A percentile compares a stretch with the other conserved stretches of the same genome.
These are phyloP conservation scores for Candida rishiriensis DNA, from an alignment of 805 yeast genomes.

Conservation along the genomic window DNA sequence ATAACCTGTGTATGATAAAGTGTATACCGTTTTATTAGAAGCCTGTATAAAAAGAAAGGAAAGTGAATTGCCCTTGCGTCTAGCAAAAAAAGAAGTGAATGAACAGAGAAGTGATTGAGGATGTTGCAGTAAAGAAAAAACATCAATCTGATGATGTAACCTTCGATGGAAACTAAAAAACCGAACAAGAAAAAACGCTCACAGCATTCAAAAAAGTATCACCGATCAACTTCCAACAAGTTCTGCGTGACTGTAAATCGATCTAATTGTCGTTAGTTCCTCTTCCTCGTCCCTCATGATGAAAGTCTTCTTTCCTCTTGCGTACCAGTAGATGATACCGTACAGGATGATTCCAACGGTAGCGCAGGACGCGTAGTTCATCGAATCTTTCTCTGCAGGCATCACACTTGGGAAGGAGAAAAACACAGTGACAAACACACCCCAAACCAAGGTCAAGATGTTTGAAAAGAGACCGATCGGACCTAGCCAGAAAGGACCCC, in stretches of 20 bases:
- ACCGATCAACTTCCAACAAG: background rate
- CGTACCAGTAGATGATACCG: slow-evolving; percentile 49
- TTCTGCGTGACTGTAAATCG: background rate
- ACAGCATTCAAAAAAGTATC: too few species aligned
- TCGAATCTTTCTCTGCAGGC: slow-evolving; percentile 57
- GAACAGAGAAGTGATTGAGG: too few species aligned
- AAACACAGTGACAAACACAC: slow-evolving; percentile 53
- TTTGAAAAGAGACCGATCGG: slow-evolving; percentile 48
- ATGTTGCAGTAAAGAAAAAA: too few species aligned
- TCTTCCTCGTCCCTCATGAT: slow-evolving; percentile 16
- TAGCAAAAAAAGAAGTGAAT: too few species aligned
- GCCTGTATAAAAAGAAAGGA: too few species aligned
- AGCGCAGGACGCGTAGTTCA: slow-evolving; percentile 66
- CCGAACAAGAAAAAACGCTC: background rate
- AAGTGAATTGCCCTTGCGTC: too few species aligned
- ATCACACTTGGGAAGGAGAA: slow-evolving; percentile 60
- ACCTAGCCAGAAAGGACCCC: slow-evolving; percentile 69
- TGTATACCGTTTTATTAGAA: too few species aligned
- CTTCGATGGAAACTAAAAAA: background rate
- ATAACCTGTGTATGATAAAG: too few species aligned
- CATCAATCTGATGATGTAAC: too few species aligned
- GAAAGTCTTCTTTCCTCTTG: slow-evolving; percentile 27
- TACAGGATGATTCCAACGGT: slow-evolving; percentile 42
- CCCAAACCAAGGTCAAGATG: slow-evolving; percentile 50
- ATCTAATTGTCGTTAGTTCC: slow-evolving; percentile 1